Evolutionary conservation across 768 basidiomycete species (phyloP), one percentile per base, ranked within the genome.

Genomic region (Leucosporidium creatinivorum): DNA sequence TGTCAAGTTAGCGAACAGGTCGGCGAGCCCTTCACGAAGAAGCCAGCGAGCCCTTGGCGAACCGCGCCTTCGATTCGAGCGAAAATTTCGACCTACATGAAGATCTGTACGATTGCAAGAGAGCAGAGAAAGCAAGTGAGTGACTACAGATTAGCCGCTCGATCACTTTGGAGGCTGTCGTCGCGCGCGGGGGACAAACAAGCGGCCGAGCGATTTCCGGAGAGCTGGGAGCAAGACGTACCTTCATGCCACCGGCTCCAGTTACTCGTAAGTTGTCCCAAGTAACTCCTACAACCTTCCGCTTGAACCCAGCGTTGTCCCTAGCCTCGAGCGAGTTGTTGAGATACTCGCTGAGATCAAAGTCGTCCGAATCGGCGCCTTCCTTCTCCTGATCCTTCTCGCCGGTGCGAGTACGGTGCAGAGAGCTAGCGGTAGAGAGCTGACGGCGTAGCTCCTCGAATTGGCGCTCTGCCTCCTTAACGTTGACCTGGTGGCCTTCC

Each of bases 361-460:
- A 73, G 21, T 63, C 52, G 39, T 63, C 67, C 4, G 21, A n/a
- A 18, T 74, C 67, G 13, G 44, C 59, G 12, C 60, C 67, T 39
- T 65, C 61, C 54, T 63, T 63, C 62, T 63, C 62, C 15, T 17
- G 10, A 26, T 75, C 75, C 71, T 69, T 70, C 49, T 71, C 39
- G 30, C 69, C 68, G 0, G 56, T 30, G 9, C 23, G 5, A 13
- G 58, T 25, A 2, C 31, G 49, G 26, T 39, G 48, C 8, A 48
- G 28, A 1, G 64, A 51, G 3, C 49, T 44, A 36, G 21, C 33
- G 21, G 57, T 58, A 1, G 64, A 58, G 1, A 65, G 64, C 10
- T 52, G 23, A 3, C 44, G 64, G 9, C 64, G 64, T 21, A 69
- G 64, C 4, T 58, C n/a, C 64, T 65, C 63, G 31, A 69, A 69